Conservation (phyloP, 257 asterid species). For the Cinchona pubescens region DNA sequence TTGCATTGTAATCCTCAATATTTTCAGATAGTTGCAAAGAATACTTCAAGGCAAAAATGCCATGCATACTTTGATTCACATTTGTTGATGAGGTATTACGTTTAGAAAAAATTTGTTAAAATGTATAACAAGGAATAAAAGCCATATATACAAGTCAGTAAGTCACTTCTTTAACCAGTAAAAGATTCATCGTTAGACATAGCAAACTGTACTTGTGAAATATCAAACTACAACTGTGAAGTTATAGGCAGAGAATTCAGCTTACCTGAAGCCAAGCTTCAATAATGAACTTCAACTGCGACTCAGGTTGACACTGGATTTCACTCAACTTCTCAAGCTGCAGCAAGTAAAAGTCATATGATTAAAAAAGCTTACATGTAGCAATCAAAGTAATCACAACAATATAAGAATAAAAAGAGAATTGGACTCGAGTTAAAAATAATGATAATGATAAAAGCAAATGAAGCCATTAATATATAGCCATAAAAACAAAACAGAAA, state of each 20-base stretch:
- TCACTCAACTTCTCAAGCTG: conserved; percentile 95
- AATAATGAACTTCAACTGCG: conserved; percentile 76
- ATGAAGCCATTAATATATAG: too few relatives aligned
- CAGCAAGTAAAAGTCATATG: conserved; percentile 8
- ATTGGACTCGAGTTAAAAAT: not conserved
- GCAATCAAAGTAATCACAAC: not conserved
- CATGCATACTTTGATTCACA: not conserved
- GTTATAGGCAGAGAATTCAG: not conserved
- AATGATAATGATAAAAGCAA: not conserved
- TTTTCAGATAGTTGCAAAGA: not conserved
- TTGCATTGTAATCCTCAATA: too few relatives aligned
- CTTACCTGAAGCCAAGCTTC: conserved; percentile 99
- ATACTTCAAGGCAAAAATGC: not conserved
- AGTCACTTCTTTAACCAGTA: not conserved
- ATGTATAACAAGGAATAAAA: not conserved
- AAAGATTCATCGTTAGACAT: not conserved
- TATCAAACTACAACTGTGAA: not conserved
- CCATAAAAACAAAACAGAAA: not conserved
- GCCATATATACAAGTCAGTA: not conserved
- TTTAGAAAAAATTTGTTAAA: not conserved
- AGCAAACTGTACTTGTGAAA: not conserved
- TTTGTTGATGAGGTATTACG: not conserved
- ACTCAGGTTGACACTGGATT: conserved; percentile 79
- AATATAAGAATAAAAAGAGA: not conserved
- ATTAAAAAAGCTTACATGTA: not conserved